Evolutionary conservation across 2,329 filamentous ascomycete genomes (phyloP).

Genomic region (Monosporascus sp.): DNA sequence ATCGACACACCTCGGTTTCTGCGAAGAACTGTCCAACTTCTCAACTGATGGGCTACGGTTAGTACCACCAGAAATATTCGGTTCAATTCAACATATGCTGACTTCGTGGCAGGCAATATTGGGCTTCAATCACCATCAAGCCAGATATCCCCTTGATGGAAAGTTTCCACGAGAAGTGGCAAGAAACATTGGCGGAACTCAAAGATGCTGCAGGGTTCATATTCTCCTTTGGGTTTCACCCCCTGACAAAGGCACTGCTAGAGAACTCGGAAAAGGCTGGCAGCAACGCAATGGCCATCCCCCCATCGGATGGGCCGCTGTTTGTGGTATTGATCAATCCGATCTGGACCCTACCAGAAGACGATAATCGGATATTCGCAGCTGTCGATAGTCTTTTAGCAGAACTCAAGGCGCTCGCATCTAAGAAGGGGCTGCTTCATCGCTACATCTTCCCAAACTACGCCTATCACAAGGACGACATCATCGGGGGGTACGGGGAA

Average conservation of each 20-base stretch:
- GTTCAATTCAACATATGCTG: neutral
- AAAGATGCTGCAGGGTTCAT: constrained; percentile 14
- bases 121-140: constrained; percentile 8
- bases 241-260: constrained; percentile 11
- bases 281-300: constrained; percentile 14
- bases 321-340: constrained; percentile 17
- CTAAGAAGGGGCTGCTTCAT: constrained; percentile 8
- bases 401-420: constrained; percentile 2
- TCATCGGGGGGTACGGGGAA: constrained; percentile 7
- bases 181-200: constrained; percentile 9
- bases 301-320: constrained; percentile 13
- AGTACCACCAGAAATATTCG: neutral
- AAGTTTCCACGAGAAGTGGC: constrained; percentile 11
- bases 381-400: constrained; percentile 3
- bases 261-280: constrained; percentile 12
- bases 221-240: constrained; percentile 17
- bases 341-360: constrained; percentile 8
- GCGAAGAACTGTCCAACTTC: constrained; percentile 10
- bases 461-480: constrained; percentile 6
- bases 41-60: constrained; percentile 5
- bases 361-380: constrained; percentile 9
- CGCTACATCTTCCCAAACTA: constrained; percentile 15
- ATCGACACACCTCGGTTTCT: constrained; percentile 11
- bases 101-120: constrained; percentile 10
- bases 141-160: constrained; percentile 10